Base-by-base conservation (phyloP, 371 early-diverging fungal genomes). In the Coemansia sp. region DNA sequence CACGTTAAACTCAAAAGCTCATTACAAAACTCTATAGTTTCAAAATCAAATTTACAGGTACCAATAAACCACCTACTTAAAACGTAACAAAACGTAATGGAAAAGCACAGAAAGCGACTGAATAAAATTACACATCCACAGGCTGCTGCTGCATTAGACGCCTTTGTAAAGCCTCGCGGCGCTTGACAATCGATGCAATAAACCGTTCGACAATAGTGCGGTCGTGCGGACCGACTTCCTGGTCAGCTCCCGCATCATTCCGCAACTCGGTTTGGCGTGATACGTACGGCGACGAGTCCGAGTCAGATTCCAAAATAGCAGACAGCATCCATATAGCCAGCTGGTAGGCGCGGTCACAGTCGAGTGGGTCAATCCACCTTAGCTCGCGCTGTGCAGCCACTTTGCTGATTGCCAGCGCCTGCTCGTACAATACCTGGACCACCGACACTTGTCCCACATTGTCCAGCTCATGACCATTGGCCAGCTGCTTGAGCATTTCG, bases 271-370 rank as follows among this genome's bases (percentile, higher is more conserved):
- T 11, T 8, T 52, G 54, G 21, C 17, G 40, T 3, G 61, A 51
- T n/a, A 24, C 60, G 26, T 54, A 39, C 11, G 32, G 21, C 9
- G 49, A 26, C n/a, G 24, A 19, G n/a, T 23, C 29, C 5, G 19
- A 36, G 32, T 15, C 21, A 12, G 61, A 54, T 58, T 88, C 90
- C 49, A 91, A 70, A 24, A 92, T 89, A 36, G 91, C 90, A 55
- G 87, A 85, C 39, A 92, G 80, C 87, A 91, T 87, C 88, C 87
- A 90, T 51, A 92, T 91, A 7, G 89, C 87, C 7, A 85, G 85
- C 70, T 90, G 89, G 65, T 92, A 92, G 23, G 90, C 86, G 53
- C 85, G 84, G 65, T 91, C 92, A 61, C 92, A 90, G 58, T 82
- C 86, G 5, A 83, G 63, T 24, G 89, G 83, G 44, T 89, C 87